phyloP scores from a whole-genome alignment of 352 stramenopile species.

The Phytophthora ohioensis region DNA sequence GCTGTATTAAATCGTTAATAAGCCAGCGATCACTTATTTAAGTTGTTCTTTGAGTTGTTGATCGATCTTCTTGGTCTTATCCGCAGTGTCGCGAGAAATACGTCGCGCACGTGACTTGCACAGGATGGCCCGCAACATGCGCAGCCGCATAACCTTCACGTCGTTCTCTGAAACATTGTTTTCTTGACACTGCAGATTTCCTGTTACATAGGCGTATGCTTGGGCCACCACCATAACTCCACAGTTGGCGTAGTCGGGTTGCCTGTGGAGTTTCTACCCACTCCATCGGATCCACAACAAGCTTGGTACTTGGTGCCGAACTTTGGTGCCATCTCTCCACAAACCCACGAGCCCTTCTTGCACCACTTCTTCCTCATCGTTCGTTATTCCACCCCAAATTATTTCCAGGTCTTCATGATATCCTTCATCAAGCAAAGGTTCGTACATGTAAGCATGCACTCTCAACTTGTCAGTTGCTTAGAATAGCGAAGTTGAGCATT shows the following conservation, averaged over 20 bases:
- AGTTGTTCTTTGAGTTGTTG: neutral
- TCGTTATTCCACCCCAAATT: slow-evolving; percentile 1
- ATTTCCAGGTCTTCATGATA: slow-evolving; percentile 13
- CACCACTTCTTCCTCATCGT: neutral
- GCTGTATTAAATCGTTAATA: slow-evolving; percentile 3
- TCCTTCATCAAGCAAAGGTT: slow-evolving; percentile 10
- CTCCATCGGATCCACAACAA: neutral
- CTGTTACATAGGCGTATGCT: slow-evolving; percentile 6
- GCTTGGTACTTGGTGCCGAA: neutral
- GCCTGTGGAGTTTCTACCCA: slow-evolving; percentile 1
- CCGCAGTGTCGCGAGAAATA: neutral
- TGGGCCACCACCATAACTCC: slow-evolving; percentile 10
- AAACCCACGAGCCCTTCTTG: slow-evolving; percentile 12
- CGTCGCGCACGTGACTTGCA: neutral
- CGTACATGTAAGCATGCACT: slow-evolving; percentile 14
- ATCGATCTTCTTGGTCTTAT: neutral
- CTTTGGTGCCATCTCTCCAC: slow-evolving; percentile 1
- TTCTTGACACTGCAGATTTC: neutral
- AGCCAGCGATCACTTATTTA: neutral
- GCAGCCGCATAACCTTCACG: slow-evolving; percentile 6
- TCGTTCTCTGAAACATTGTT: neutral
- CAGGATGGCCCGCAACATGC: slow-evolving; percentile 13
- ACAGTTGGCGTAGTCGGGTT: neutral
- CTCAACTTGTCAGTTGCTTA: neutral
- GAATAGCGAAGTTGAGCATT: slow-evolving; percentile 4